A percentile compares a stretch with the other conserved stretches of the same genome.
These are phyloP conservation scores for Eutreptiella sp. DNA, from an alignment of 208 protist genomes.

Conservation along the genomic window DNA sequence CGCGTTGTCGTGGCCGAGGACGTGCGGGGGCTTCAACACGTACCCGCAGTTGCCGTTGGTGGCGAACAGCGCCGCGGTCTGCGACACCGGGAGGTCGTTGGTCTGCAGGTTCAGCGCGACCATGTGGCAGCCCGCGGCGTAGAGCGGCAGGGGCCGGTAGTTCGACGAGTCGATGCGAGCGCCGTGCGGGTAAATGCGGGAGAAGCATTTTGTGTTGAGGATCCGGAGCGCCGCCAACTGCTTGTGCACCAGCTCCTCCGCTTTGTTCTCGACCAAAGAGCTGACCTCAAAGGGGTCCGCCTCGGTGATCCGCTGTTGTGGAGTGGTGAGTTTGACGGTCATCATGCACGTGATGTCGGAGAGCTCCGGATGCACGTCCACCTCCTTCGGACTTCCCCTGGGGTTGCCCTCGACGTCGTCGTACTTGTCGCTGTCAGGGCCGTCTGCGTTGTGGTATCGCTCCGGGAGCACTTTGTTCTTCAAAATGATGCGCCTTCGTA, in stretches of 20 bases:
- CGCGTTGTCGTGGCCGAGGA: no score
- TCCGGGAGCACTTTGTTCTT: not conserved
- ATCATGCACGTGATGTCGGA: no score
- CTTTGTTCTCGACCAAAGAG: not conserved
- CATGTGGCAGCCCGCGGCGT: slow-evolving; percentile 70
- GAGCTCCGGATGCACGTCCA: no score
- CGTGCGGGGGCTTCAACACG: slow-evolving; percentile 75
- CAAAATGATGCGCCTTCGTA: not conserved
- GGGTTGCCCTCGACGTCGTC: no score
- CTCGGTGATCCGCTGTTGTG: no score
- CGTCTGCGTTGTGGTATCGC: no score
- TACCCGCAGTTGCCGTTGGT: slow-evolving; percentile 86
- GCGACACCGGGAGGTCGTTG: slow-evolving; percentile 36
- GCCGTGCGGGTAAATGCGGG: slow-evolving; percentile 81
- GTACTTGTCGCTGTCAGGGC: no score
- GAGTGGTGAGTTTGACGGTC: no score
- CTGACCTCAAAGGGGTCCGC: no score
- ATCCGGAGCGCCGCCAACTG: slow-evolving; percentile 40
- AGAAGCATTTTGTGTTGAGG: slow-evolving; percentile 63
- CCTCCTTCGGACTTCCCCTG: no score
- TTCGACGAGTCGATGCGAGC: slow-evolving; percentile 80
- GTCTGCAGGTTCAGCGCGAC: slow-evolving; percentile 86
- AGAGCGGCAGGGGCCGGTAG: slow-evolving; percentile 69
- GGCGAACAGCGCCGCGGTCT: slow-evolving; percentile 77
- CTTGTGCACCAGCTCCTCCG: slow-evolving; percentile 29